A percentile compares a stretch with the other conserved stretches of the same genome.
Conservation (phyloP, 192 early-diverging fungal species). For the Powellomyces hirtus region DNA sequence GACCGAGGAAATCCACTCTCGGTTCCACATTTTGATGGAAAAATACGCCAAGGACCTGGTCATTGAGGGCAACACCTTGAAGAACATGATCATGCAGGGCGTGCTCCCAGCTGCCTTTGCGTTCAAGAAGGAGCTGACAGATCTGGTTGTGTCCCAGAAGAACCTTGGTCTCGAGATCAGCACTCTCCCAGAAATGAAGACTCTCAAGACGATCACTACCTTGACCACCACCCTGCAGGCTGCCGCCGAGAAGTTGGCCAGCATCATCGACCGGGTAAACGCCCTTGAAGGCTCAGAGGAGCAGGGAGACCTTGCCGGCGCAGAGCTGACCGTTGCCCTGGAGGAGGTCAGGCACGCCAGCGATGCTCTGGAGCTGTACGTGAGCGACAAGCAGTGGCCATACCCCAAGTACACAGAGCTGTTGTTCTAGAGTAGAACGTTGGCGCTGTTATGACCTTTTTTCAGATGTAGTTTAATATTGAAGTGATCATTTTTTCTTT, state of each 20-base stretch:
- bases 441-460: no score
- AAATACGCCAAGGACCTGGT: conserved; percentile 95
- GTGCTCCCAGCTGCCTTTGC: conserved; percentile 85
- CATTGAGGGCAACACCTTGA: conserved; percentile 90
- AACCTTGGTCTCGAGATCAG: conserved; percentile 47
- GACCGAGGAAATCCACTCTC: conserved; percentile 80
- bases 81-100: conserved; percentile 74
- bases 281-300: conserved; percentile 48
- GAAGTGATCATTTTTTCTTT: no score
- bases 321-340: conserved; percentile 67
- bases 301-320: conserved; percentile 64
- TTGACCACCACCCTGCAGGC: conserved; percentile 58
- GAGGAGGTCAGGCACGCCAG: conserved; percentile 58
- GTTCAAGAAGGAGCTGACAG: conserved; percentile 86
- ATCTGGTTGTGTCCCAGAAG: conserved; percentile 76
- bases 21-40: conserved; percentile 95
- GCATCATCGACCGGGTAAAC: conserved; percentile 58
- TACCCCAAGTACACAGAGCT: conserved; percentile 97
- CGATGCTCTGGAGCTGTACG: conserved; percentile 65
- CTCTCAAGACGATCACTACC: conserved; percentile 68
- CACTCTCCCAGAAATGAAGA: conserved; percentile 64
- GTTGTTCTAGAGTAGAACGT: no score
- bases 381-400: conserved; percentile 93
- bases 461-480: no score
- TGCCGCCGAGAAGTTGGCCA: conserved; percentile 53